phyloP scores from a whole-genome alignment of 306 rosid species.

The Sechiopsis laciniata region DNA sequence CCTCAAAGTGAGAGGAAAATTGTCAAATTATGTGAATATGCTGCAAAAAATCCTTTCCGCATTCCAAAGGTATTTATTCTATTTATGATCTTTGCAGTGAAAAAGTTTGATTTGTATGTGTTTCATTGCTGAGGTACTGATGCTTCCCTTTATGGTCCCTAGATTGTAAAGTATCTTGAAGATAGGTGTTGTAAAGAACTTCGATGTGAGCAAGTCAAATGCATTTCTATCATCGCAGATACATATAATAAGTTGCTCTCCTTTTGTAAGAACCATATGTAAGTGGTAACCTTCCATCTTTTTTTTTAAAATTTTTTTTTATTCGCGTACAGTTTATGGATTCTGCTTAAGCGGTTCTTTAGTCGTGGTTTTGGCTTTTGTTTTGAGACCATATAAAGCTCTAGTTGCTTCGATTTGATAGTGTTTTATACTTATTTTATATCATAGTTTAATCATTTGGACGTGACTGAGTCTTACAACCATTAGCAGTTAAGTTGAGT shows the following conservation, averaged over 20 bases:
- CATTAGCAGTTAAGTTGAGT: not conserved
- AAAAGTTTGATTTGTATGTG: not conserved
- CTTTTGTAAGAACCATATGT: slow-evolving; percentile 86
- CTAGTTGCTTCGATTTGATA: not conserved
- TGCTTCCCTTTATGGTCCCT: slow-evolving; percentile 19
- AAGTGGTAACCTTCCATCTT: slow-evolving; percentile 36
- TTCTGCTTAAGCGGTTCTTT: not conserved
- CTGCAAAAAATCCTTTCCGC: slow-evolving; percentile 76
- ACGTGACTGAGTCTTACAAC: not conserved
- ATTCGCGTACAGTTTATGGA: too few species aligned
- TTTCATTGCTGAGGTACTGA: slow-evolving; percentile 27
- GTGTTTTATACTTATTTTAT: not conserved
- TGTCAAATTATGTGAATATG: slow-evolving; percentile 86
- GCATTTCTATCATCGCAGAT: slow-evolving; percentile 55
- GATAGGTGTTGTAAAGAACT: slow-evolving; percentile 91
- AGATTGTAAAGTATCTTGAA: slow-evolving; percentile 94
- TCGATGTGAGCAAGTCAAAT: slow-evolving; percentile 54
- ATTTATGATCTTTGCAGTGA: too few species aligned
- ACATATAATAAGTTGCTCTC: slow-evolving; percentile 74
- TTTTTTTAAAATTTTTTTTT: too few species aligned
- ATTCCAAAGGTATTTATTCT: slow-evolving; percentile 66
- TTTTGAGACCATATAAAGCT: not conserved
- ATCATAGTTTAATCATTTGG: not conserved
- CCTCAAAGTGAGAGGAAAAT: slow-evolving; percentile 79
- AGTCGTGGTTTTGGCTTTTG: not conserved